A percentile compares a stretch with the other conserved stretches of the same genome.
These are phyloP conservation scores for Penicillium oxalicum DNA, from an alignment of 2,329 filamentous ascomycete species.

Conservation along the genomic window DNA sequence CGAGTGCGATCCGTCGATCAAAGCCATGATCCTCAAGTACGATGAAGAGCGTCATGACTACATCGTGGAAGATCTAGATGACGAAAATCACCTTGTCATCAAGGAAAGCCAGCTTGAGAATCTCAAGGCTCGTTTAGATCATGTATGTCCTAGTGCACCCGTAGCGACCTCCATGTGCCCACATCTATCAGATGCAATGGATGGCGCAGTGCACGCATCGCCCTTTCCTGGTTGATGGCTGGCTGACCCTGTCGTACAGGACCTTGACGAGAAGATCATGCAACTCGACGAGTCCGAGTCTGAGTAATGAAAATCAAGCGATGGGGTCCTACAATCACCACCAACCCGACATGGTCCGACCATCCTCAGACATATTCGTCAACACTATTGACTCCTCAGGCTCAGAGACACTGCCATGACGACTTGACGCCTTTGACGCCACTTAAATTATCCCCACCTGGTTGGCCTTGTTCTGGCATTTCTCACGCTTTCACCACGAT, in stretches of 20 bases:
- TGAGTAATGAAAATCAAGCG: slow-evolving; percentile 23
- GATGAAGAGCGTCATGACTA: slow-evolving; percentile 44
- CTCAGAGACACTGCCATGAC: no score
- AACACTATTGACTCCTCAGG: no score
- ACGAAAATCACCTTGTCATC: slow-evolving; percentile 42
- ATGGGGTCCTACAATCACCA: neutral
- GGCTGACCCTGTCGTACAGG: slow-evolving; percentile 22
- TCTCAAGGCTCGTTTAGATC: slow-evolving; percentile 38
- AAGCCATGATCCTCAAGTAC: slow-evolving; percentile 45
- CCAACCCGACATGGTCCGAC: no score
- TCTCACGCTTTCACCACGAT: no score
- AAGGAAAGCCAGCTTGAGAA: slow-evolving; percentile 43
- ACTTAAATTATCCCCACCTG: no score
- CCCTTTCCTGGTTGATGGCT: no score
- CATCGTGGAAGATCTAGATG: slow-evolving; percentile 44
- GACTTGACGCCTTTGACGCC: no score
- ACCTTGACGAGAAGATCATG: slow-evolving; percentile 44
- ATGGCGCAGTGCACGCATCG: no score
- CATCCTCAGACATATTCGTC: neutral
- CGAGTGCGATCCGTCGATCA: slow-evolving; percentile 46
- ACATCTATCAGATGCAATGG: no score
- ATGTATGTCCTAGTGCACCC: slow-evolving; percentile 23
- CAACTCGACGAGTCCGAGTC: slow-evolving; percentile 44
- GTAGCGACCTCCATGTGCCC: neutral
- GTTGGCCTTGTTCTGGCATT: no score